These are phyloP conservation scores for Yamadazyma diospyri DNA, from an alignment of 1,139 yeast species.

Conservation along the genomic window DNA sequence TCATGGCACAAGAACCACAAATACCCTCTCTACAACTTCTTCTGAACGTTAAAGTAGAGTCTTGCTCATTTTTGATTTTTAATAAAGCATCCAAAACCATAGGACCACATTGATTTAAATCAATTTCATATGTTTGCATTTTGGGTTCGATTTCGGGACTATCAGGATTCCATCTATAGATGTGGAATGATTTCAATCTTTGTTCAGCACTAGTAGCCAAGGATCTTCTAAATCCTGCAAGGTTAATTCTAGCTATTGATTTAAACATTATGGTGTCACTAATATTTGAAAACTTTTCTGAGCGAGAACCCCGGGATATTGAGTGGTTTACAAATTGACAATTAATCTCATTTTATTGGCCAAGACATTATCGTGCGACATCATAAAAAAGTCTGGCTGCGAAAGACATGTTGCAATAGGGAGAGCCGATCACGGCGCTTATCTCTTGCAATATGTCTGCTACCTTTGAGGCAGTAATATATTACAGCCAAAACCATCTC, in stretches of 20 bases:
- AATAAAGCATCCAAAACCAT: slow-evolving; percentile 95
- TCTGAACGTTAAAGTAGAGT: slow-evolving; percentile 91
- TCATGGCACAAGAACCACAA: slow-evolving; percentile 99
- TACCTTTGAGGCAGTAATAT: too few relatives aligned
- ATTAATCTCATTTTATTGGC: slow-evolving; percentile 6
- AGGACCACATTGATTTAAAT: slow-evolving; percentile 92
- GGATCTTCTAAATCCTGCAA: slow-evolving; percentile 21
- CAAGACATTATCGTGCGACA: slow-evolving; percentile 2
- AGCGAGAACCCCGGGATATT: slow-evolving; percentile 4
- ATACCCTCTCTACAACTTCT: slow-evolving; percentile 99
- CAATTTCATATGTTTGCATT: slow-evolving; percentile 79
- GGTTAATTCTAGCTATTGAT: slow-evolving; percentile 4
- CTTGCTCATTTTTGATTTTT: slow-evolving; percentile 95
- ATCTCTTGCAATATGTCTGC: too few relatives aligned
- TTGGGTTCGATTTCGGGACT: slow-evolving; percentile 90
- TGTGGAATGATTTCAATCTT: slow-evolving; percentile 77
- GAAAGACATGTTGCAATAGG: neutral
- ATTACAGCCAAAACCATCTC: too few relatives aligned
- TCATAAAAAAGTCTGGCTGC: neutral
- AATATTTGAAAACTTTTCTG: slow-evolving; percentile 1
- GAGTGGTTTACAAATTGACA: slow-evolving; percentile 4
- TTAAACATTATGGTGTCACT: slow-evolving; percentile 3
- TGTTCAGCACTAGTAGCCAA: slow-evolving; percentile 47
- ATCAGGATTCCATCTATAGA: slow-evolving; percentile 98
- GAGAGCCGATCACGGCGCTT: neutral